phyloP scores from a whole-genome alignment of 352 stramenopile species.

The Phytophthora cajani region DNA sequence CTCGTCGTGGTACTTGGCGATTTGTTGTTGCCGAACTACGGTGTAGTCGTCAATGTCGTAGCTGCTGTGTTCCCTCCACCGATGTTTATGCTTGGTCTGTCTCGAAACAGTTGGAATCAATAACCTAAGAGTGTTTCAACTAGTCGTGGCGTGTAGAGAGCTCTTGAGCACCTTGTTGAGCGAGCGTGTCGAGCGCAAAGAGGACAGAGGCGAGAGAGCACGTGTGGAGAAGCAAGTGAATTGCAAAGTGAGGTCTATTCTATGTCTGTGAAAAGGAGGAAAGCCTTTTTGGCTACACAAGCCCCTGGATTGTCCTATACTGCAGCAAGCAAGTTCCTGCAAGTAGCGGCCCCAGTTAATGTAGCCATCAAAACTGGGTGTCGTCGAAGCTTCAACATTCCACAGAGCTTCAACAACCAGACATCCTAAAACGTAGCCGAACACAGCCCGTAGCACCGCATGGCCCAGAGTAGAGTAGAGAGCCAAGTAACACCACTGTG shows the following conservation, averaged over 20 bases:
- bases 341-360: no score
- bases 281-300: constrained; percentile 1
- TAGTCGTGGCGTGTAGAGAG: constrained; percentile 6
- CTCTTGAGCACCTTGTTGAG: neutral
- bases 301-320: neutral
- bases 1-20: neutral
- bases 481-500: neutral
- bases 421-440: neutral
- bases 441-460: neutral
- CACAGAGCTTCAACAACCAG: neutral
- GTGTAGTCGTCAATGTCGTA: neutral
- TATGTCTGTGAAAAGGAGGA: constrained; percentile 3
- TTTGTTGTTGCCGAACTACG: neutral
- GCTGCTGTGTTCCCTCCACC: neutral
- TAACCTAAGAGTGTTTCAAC: neutral
- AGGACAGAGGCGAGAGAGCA: neutral
- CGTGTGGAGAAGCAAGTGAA: neutral
- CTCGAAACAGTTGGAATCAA: neutral
- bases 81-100: neutral
- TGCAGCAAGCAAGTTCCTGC: neutral
- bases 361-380: no score
- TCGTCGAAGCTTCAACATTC: neutral
- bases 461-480: neutral
- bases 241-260: constrained; percentile 2
- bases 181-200: neutral